Conservation (phyloP, 768 basidiomycete species). For the Lyophyllum decastes region DNA sequence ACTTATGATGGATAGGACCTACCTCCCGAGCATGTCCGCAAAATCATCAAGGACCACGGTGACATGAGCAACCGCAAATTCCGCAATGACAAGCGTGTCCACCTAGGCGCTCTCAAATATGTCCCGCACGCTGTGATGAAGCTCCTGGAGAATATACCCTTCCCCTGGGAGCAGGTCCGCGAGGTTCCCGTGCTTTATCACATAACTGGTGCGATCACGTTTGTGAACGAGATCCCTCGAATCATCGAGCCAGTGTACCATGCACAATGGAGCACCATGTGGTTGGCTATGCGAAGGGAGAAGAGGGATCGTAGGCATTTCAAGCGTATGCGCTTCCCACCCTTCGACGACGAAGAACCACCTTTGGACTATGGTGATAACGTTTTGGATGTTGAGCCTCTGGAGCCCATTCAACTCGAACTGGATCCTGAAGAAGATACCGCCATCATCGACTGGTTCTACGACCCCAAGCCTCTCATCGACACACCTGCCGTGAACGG, state of each 20-base stretch:
- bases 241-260: constrained; percentile 98
- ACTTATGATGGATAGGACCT: constrained; percentile 63
- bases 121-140: constrained; percentile 99
- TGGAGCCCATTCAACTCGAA: constrained; percentile 97
- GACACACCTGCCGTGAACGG: constrained; percentile 93
- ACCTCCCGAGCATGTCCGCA: constrained; percentile 96
- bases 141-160: constrained; percentile 96
- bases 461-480: constrained; percentile 92
- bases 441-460: constrained; percentile 97
- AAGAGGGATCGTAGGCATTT: constrained; percentile 98
- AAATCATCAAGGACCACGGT: constrained; percentile 99
- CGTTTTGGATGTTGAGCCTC: constrained; percentile 94
- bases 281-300: constrained; percentile 98
- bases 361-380: constrained; percentile 99
- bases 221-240: constrained; percentile 97
- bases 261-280: constrained; percentile 99
- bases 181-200: constrained; percentile 99
- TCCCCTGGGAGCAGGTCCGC: constrained; percentile 98
- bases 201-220: constrained; percentile 99
- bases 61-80: constrained; percentile 99
- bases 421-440: constrained; percentile 89
- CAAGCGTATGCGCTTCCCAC: constrained; percentile 99
- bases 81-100: constrained; percentile 98
- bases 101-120: constrained; percentile 96
- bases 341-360: constrained; percentile 99